A percentile compares a stretch with the other conserved stretches of the same genome.
Conservation (phyloP, 1,284 basidiomycete species). For the Rhodotorula sp. region DNA sequence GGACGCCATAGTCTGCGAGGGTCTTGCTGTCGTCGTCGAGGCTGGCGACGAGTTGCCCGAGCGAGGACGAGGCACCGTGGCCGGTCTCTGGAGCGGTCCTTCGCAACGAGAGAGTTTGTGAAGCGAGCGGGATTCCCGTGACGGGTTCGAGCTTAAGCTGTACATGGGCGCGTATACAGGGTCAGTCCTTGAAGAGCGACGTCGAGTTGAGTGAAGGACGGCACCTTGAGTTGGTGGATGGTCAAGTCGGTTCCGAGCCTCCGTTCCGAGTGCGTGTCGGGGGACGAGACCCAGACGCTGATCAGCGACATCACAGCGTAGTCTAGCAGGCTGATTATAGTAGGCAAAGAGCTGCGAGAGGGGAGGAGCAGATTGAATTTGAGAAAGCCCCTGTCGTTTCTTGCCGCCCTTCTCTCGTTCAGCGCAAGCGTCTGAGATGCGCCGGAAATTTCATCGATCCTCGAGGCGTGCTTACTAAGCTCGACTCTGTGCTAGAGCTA, state of each 20-base stretch:
- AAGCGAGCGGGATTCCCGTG: constrained; percentile 78
- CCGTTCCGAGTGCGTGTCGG: constrained; percentile 82
- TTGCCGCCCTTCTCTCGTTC: too few relatives aligned
- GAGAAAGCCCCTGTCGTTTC: too few relatives aligned
- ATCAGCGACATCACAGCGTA: constrained; percentile 49
- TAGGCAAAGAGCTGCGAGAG: too few relatives aligned
- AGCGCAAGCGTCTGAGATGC: too few relatives aligned
- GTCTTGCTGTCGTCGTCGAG: constrained; percentile 67
- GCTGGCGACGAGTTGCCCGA: constrained; percentile 54
- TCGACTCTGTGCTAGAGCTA: too few relatives aligned
- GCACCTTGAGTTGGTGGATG: constrained; percentile 76
- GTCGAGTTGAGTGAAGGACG: neutral
- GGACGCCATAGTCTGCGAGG: constrained; percentile 70
- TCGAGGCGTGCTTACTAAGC: too few relatives aligned
- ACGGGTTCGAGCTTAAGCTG: constrained; percentile 82
- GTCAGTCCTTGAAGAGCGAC: neutral
- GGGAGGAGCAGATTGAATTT: too few relatives aligned
- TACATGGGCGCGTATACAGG: too few relatives aligned
- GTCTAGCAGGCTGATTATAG: too few relatives aligned
- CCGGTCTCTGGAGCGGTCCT: constrained; percentile 49
- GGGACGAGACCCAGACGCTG: constrained; percentile 75
- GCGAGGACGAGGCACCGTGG: constrained; percentile 26
- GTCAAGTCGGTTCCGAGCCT: constrained; percentile 71
- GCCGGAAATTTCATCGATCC: too few relatives aligned
- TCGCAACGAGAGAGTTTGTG: constrained; percentile 67